Percentiles rank a stretch among this genome's conserved stretches.
These are phyloP conservation scores for Polysphondylium violaceum DNA, from an alignment of 78 protist species.

Conservation along the genomic window DNA sequence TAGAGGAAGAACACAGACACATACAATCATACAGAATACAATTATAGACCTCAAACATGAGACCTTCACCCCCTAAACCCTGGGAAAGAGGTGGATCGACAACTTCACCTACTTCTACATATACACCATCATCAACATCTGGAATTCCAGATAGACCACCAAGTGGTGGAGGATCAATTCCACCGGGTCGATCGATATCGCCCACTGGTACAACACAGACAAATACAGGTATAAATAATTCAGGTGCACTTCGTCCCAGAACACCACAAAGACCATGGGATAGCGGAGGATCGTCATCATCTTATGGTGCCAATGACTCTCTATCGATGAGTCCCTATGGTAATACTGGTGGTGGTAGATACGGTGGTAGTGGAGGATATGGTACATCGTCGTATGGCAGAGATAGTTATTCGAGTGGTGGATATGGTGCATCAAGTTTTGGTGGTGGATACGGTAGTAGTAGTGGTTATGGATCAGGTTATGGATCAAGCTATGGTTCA, in stretches of 20 bases:
- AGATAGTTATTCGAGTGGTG: constrained; percentile 8
- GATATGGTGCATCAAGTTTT: constrained; percentile 31
- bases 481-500: constrained; percentile 45
- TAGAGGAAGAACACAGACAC: too few relatives aligned
- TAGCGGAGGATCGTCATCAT: background rate
- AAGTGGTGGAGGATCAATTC: background rate
- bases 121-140: too few relatives aligned
- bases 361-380: constrained; percentile 17
- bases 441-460: constrained; percentile 36
- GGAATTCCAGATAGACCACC: too few relatives aligned
- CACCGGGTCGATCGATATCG: too few relatives aligned
- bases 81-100: too few relatives aligned
- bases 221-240: too few relatives aligned
- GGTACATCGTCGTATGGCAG: background rate
- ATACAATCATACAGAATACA: too few relatives aligned
- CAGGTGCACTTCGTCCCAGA: too few relatives aligned
- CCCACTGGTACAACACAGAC: too few relatives aligned
- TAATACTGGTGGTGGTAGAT: constrained; percentile 1
- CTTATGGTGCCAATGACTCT: background rate
- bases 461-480: constrained; percentile 30
- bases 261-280: constrained; percentile 78
- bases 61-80: too few relatives aligned
- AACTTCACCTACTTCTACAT: too few relatives aligned
- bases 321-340: background rate
- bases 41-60: too few relatives aligned